Conservation (phyloP, 2,329 filamentous ascomycete species). For the Fusarium sp. region DNA sequence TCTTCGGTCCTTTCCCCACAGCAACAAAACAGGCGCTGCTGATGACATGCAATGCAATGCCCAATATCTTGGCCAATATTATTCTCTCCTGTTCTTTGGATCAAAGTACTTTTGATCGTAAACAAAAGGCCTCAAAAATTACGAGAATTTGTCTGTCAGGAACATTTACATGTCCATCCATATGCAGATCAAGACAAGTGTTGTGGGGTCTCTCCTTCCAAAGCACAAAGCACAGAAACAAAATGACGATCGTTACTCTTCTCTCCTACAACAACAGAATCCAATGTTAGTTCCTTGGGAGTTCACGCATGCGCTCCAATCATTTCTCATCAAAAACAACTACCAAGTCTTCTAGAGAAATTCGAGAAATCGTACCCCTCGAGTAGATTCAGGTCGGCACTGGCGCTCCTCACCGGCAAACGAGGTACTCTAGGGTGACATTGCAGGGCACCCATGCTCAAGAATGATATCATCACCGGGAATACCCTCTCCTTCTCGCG, state of each 20-base stretch:
- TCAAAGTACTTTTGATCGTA: not conserved
- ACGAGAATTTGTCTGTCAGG: not conserved
- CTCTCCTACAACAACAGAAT: not conserved
- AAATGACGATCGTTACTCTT: conserved; percentile 28
- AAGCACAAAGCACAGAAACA: not conserved
- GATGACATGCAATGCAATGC: conserved; percentile 22
- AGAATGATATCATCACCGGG: conserved; percentile 36
- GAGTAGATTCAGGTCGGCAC: conserved; percentile 11
- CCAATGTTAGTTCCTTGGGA: not conserved
- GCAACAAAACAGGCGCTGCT: conserved; percentile 23
- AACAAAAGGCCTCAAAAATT: not conserved
- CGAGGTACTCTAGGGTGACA: conserved; percentile 14
- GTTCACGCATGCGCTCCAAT: conserved; percentile 42
- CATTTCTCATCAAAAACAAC: not conserved
- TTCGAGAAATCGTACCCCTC: conserved; percentile 18
- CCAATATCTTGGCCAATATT: not conserved
- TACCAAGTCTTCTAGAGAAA: not conserved
- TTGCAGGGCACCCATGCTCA: not conserved
- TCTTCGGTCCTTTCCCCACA: conserved; percentile 45
- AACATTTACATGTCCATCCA: not conserved
- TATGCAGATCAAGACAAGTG: not conserved
- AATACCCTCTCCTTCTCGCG: conserved; percentile 8
- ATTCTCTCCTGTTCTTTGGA: not conserved
- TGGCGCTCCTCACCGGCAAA: conserved; percentile 6
- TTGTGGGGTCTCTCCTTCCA: not conserved